Base-by-base conservation (phyloP, 164 flowering plant genomes). In the Vitis labrusca region DNA sequence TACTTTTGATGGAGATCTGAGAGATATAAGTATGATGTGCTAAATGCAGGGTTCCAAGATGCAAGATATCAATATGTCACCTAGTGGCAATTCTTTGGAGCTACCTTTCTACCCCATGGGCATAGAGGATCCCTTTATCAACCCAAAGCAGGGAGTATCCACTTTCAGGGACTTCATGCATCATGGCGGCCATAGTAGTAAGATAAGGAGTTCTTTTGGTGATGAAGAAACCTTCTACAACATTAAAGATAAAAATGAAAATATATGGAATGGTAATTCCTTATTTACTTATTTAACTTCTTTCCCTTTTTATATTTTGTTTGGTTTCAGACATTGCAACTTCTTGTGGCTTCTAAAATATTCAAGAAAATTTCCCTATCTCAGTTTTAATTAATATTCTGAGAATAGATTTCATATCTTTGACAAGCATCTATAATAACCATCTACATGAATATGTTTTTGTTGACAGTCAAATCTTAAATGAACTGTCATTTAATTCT, bases 41-140 rank as follows among this genome's bases (percentile, higher is more conserved):
- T 19, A 52, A 66, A 61, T 82, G 77, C 84, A 89, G 97, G 84
- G 78, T 70, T 32, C 74, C 59, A 61, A 75, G 71, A 61, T 83
- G 74, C 80, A 74, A 76, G 86, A 82, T 73, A 59, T 61, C 15
- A 65, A 77, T 55, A 63, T 68, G 71, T 79, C 84, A 30, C 69
- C 64, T 16, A 53, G 67, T 74, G 60, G 65, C 71, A 68, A 66
- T 71, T 52, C 72, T 65, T 64, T 63, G 27, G 78, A 78, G 13
- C 15, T 71, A 60, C 77, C 70, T 58, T 69, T 64, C 58, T 79
- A 70, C 57, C 65, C 85, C 49, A 55, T 67, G 49, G 63, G 59
- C 57, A 56, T 16, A 16, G 30, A 23, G 57, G 59, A 80, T 65
- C 44, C 74, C 32, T 53, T 54, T 50, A 60, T 77, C 49, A 65